Conservation (phyloP, 176 grass and related monocot genomes). For the Avena insularis region DNA sequence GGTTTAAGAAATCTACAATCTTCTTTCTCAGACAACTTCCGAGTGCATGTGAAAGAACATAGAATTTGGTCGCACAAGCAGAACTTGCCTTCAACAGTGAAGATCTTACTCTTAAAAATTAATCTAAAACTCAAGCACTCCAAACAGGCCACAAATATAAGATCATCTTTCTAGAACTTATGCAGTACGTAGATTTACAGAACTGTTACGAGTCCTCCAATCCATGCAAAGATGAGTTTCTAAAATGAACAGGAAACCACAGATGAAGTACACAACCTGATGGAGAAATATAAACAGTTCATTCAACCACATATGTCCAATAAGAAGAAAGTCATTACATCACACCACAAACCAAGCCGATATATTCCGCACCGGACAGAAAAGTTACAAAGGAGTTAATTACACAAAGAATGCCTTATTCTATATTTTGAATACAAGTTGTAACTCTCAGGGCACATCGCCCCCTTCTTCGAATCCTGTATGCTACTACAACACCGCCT, state of each 20-base stretch:
- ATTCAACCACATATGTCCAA: constrained; percentile 17
- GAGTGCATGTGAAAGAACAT: neutral
- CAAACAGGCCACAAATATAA: neutral
- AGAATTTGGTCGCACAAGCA: neutral
- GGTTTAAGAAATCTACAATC: neutral
- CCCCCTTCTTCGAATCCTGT: constrained; percentile 41
- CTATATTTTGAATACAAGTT: constrained; percentile 60
- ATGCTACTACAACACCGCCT: constrained; percentile 54
- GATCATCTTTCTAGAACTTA: neutral
- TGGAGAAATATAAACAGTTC: neutral
- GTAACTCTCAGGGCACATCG: constrained; percentile 48
- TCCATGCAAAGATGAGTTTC: neutral
- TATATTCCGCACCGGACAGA: constrained; percentile 32
- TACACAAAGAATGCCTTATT: constrained; percentile 80
- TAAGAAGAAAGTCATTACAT: neutral
- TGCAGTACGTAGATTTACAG: neutral
- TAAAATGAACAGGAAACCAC: neutral
- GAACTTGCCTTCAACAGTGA: neutral
- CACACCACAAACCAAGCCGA: constrained; percentile 49
- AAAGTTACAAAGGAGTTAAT: constrained; percentile 59
- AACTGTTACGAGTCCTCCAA: neutral
- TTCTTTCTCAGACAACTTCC: neutral
- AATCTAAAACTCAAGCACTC: neutral
- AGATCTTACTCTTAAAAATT: neutral
- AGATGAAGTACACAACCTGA: constrained; percentile 5